phyloP scores from a whole-genome alignment of 1,284 basidiomycete genomes.

The Microbotryum lychnidis-dioicae region DNA sequence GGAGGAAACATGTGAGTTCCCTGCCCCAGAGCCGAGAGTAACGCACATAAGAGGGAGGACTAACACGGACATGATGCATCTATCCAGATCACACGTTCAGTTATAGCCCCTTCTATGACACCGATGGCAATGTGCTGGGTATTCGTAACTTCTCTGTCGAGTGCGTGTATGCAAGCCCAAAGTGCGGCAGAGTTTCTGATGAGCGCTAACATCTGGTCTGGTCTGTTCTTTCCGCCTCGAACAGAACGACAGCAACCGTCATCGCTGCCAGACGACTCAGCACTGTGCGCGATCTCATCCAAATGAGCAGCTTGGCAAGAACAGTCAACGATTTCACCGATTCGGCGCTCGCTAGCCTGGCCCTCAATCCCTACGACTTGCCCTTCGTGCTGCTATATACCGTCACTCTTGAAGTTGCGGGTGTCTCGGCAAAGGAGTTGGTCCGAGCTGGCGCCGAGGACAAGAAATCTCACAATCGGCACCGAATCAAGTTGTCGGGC shows the following conservation, averaged over 20 bases:
- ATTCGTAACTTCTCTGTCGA: slow-evolving; percentile 28
- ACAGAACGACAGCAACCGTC: slow-evolving; percentile 24
- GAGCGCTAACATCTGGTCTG: too few species aligned
- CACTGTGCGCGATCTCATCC: slow-evolving; percentile 29
- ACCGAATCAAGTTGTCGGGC: not conserved
- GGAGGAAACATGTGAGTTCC: slow-evolving; percentile 20
- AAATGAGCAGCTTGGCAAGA: slow-evolving; percentile 23
- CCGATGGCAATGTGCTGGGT: slow-evolving; percentile 14
- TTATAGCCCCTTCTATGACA: slow-evolving; percentile 21
- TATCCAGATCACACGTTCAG: slow-evolving; percentile 27
- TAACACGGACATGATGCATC: too few species aligned
- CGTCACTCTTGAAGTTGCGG: slow-evolving; percentile 10
- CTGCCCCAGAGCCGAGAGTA: too few species aligned
- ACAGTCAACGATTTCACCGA: slow-evolving; percentile 26
- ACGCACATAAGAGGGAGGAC: too few species aligned
- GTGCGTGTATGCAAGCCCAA: not conserved
- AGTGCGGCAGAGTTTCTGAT: not conserved
- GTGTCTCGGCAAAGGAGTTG: slow-evolving; percentile 11
- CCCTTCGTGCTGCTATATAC: slow-evolving; percentile 30
- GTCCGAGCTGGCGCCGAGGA: slow-evolving; percentile 9
- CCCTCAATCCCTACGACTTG: slow-evolving; percentile 29
- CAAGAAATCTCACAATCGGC: not conserved
- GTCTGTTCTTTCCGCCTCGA: too few species aligned
- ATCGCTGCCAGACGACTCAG: slow-evolving; percentile 26
- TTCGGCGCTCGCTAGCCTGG: slow-evolving; percentile 10